Base-by-base conservation (phyloP, 768 basidiomycete species). In the Russula olivacea region DNA sequence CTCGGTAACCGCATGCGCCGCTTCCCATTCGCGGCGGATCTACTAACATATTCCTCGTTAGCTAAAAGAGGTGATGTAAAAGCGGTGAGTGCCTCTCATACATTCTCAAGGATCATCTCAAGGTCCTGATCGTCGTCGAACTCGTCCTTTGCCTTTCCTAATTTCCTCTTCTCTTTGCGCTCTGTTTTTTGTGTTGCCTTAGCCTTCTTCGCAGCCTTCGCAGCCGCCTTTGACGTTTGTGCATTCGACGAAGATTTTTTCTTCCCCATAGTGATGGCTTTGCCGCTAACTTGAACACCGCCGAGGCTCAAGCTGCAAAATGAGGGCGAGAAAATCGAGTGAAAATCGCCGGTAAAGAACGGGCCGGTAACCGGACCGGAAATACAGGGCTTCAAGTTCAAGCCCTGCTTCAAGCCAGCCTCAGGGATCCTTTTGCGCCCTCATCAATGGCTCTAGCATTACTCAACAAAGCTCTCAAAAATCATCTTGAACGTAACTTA, bases 1-100 rank as follows among this genome's bases (percentile, higher is more conserved):
- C 72, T 95, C 92, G 0, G 87, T 90, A n/a, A 91, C 89, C 3
- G 79, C 83, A 70, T 93, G 88, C 14, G 86, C 81, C 36, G 81
- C 81, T 69, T 93, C 91, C 90, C 90, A 93, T 72, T 93, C 89
- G 72, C 82, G 80, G 70, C 84, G 81, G 74, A 89, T 85, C 87
- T 89, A 85, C 80, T 82, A 45, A 48, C 21, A 45, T 50, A 21
- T 55, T 40, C 48, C 17, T 61, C 14, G 51, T 61, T 61, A 57
- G 38, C 32, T 45, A 28, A 51, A 30, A 55, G 3, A 32, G 23
- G 62, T 21, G 11, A 32, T 15, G 34, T 50, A 23, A 41, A 57
- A n/a, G 51, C 38, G 36, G 45, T 47, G 49, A 36, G 21, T 69
- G 68, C 66, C 66, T 63, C 28, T 40, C 21, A 48, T 63, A 91